These are phyloP conservation scores for Komagataella pastoris DNA, from an alignment of 805 yeast genomes.

Conservation along the genomic window DNA sequence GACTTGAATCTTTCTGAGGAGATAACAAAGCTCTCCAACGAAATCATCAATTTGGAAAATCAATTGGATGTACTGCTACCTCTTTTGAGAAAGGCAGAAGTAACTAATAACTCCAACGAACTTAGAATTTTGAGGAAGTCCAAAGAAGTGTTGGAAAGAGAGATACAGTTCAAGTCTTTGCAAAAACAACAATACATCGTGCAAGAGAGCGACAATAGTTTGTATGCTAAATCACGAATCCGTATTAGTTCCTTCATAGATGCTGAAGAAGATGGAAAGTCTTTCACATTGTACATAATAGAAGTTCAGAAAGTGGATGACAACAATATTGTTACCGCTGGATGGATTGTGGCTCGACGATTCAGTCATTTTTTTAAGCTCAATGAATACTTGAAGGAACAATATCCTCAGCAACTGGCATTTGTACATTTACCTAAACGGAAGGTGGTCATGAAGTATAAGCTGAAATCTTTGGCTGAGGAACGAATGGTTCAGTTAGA, in stretches of 20 bases:
- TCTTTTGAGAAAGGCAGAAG: conserved; percentile 66
- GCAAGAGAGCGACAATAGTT: conserved; percentile 69
- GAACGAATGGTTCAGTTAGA: conserved; percentile 50
- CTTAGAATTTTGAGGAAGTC: conserved; percentile 58
- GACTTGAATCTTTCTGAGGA: conserved; percentile 53
- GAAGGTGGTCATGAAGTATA: conserved; percentile 59
- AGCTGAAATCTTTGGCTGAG: conserved; percentile 48
- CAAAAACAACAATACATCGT: conserved; percentile 72
- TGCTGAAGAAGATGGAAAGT: conserved; percentile 44
- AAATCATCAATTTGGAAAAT: conserved; percentile 41
- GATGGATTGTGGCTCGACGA: conserved; percentile 87
- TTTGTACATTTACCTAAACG: conserved; percentile 35
- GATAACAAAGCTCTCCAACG: conserved; percentile 42
- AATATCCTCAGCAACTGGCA: conserved; percentile 32
- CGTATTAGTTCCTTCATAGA: conserved; percentile 36
- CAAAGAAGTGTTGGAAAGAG: conserved; percentile 49
- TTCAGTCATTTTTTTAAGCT: conserved; percentile 72
- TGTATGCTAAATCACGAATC: conserved; percentile 53
- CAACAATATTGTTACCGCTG: conserved; percentile 37
- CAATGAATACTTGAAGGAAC: conserved; percentile 45
- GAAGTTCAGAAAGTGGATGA: conserved; percentile 46
- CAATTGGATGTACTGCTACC: conserved; percentile 58
- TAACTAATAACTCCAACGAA: conserved; percentile 66
- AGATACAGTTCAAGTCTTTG: conserved; percentile 59
- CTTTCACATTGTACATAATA: conserved; percentile 59